These are phyloP conservation scores for Chalaropsis ovoidea DNA, from an alignment of 2,329 filamentous ascomycete species.

Conservation along the genomic window DNA sequence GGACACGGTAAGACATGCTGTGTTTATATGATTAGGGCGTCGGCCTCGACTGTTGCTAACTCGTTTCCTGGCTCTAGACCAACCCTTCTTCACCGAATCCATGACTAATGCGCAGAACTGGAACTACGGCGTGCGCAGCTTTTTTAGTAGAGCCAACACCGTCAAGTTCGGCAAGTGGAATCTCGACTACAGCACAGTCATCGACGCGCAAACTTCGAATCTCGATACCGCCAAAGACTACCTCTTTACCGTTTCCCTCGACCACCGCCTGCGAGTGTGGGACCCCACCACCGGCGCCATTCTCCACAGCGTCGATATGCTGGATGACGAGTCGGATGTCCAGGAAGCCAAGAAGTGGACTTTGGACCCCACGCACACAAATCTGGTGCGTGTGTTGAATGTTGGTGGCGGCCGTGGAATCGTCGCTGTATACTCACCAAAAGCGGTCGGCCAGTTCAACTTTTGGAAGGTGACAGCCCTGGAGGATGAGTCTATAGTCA, in stretches of 20 bases:
- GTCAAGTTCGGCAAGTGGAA: conserved; percentile 54
- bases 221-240: conserved; percentile 42
- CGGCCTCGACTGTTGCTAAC: conserved; percentile 26
- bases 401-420: conserved; percentile 43
- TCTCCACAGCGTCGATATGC: conserved; percentile 64
- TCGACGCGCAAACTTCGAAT: conserved; percentile 48
- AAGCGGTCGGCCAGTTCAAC: conserved; percentile 83
- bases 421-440: conserved; percentile 76
- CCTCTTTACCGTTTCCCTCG: conserved; percentile 67
- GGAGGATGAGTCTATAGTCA: conserved; percentile 51
- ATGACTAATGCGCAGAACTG: conserved; percentile 66
- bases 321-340: conserved; percentile 55
- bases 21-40: background rate
- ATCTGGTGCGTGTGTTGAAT: conserved; percentile 63
- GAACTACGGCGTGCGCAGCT: conserved; percentile 54
- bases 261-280: conserved; percentile 85
- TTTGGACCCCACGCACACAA: conserved; percentile 68
- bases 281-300: conserved; percentile 73
- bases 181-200: conserved; percentile 58
- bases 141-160: conserved; percentile 55
- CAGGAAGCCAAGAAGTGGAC: conserved; percentile 63
- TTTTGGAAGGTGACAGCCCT: conserved; percentile 70
- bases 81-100: conserved; percentile 53
- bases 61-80: conserved; percentile 27
- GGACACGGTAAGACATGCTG: conserved; percentile 37